Base-by-base conservation (phyloP, 208 protist species). In the Trypanosoma melophagium region DNA sequence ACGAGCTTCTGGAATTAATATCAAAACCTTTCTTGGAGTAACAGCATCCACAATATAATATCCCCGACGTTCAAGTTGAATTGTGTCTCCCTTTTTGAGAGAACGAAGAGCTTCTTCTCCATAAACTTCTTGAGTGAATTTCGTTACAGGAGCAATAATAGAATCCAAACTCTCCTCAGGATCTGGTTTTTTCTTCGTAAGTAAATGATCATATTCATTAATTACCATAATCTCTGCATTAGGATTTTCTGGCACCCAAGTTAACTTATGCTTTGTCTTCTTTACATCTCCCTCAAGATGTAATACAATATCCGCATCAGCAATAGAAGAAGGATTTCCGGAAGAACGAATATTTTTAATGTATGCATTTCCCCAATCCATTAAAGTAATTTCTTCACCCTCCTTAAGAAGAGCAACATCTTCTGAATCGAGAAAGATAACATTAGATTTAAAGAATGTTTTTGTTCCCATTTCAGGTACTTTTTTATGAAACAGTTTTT, bases 301-400 rank as follows among this genome's bases (percentile, higher is more conserved):
- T 10, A 98, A 81, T 55, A 86, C 76, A 50, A 90, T 83, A 54
- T 77, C 80, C 42, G 89, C 90, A 47, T 89, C 78, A 7, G 80
- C 89, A 7, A 88, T 82, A 13, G 83, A 58, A 50, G 60, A 77
- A 45, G 69, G 71, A 19, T 73, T 64, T 38, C 63, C 70, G 45
- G 72, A 62, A 10, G 65, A 67, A 60, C 90, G 81, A 58, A 96
- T 92, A 60, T 91, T 79, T 55, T 85, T 83, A 35, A 93, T 79
- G 54, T 95, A 94, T 7, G 89, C 89, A 81, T 99, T 99, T 71
- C 98, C 97, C 98, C 98, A 99, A 75, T 98, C 85, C 97, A 99
- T 99, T 31, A 99, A 84, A 7, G 98, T 99, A 54, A 99, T 86
- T 76, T 99, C 97, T 24, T 98, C 98, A 55, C 90, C 92, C 0